These are phyloP conservation scores for Pseudotulostoma volvatum DNA, from an alignment of 495 filamentous ascomycete genomes.

Conservation along the genomic window DNA sequence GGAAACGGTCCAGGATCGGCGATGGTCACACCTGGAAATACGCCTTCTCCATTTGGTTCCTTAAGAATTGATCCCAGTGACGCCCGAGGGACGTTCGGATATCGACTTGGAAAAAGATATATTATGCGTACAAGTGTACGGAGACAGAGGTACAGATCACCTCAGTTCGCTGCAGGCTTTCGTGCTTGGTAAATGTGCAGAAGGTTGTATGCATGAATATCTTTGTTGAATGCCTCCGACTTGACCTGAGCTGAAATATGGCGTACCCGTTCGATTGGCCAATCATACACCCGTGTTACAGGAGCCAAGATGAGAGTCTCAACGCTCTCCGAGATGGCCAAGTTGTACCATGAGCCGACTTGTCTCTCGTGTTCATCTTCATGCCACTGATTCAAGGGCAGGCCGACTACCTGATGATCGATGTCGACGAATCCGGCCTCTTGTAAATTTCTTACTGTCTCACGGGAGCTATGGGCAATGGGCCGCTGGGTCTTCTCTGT, in stretches of 20 bases:
- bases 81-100: no score
- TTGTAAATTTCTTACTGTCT: conserved; percentile 45
- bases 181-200: conserved; percentile 40
- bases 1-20: no score
- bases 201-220: conserved; percentile 56
- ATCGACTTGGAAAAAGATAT: no score
- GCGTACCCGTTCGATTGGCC: conserved; percentile 48
- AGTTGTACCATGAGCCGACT: conserved; percentile 72
- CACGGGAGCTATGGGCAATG: conserved; percentile 44
- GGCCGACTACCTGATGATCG: conserved; percentile 50
- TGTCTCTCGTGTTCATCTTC: conserved; percentile 48
- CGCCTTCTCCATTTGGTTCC: no score
- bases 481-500: conserved; percentile 48
- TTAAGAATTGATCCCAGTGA: no score
- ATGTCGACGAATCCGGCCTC: conserved; percentile 73
- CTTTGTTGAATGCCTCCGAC: conserved; percentile 50
- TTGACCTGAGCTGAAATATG: conserved; percentile 45
- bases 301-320: conserved; percentile 60
- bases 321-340: conserved; percentile 55
- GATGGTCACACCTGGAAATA: no score
- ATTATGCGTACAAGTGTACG: no score
- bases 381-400: conserved; percentile 72
- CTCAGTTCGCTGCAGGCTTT: conserved; percentile 14
- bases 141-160: no score
- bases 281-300: conserved; percentile 48